Conservation (phyloP, 2,329 filamentous ascomycete species). For the Hawksworthiomyces lignivorus region DNA sequence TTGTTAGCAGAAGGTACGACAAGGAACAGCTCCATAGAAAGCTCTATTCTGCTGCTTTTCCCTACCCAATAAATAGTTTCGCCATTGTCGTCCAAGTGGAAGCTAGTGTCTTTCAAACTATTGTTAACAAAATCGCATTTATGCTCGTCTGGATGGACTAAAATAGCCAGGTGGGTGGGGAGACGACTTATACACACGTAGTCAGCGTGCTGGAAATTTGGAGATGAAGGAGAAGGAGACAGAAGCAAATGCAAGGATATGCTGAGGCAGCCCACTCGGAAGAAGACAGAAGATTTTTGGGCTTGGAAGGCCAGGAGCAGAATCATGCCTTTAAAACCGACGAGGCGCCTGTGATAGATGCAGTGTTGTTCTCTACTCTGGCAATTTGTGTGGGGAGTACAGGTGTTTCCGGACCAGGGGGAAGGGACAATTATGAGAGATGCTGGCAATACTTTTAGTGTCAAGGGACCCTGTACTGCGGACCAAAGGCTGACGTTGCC, state of each 20-base stretch:
- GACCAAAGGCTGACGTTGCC: conserved; percentile 5
- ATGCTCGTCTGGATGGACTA: too few species aligned
- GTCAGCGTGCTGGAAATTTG: too few species aligned
- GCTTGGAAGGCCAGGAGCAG: not conserved
- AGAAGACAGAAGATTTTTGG: too few species aligned
- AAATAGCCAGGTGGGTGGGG: too few species aligned
- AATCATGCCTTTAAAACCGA: not conserved
- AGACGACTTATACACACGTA: too few species aligned
- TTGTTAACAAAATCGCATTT: too few species aligned
- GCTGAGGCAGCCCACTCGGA: too few species aligned
- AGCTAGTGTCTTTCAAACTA: too few species aligned
- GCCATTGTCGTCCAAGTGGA: conserved; percentile 7
- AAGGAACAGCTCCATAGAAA: too few species aligned
- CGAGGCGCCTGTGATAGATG: not conserved
- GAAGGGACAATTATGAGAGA: not conserved
- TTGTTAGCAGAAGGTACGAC: conserved; percentile 14
- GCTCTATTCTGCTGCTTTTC: too few species aligned
- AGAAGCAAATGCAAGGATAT: too few species aligned
- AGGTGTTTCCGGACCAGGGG: not conserved
- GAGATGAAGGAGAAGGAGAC: too few species aligned
- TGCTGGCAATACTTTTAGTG: conserved; percentile 1
- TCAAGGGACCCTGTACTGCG: not conserved
- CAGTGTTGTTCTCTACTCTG: not conserved
- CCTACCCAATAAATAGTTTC: conserved; percentile 72
- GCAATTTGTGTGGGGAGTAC: not conserved